Conservation (phyloP, 352 stramenopile genomes). For the Phytophthora litchii region DNA sequence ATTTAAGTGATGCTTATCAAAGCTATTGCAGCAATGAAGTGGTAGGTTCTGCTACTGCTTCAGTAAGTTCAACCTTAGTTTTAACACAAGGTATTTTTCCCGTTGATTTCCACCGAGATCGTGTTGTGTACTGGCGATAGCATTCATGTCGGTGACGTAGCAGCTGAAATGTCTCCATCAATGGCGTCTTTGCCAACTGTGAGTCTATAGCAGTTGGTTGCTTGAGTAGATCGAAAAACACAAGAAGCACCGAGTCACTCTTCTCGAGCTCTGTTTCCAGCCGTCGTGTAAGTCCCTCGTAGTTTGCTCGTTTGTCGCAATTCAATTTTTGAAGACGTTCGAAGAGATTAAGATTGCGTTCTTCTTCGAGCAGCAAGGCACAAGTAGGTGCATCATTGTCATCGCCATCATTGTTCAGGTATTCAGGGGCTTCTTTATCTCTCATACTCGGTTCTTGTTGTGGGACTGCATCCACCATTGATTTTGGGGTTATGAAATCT, state of each 20-base stretch:
- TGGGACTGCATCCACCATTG: background rate
- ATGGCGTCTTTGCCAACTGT: background rate
- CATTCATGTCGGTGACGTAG: slow-evolving; percentile 64
- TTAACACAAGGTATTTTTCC: slow-evolving; percentile 4
- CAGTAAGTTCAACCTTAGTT: slow-evolving; percentile 12
- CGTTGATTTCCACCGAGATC: slow-evolving; percentile 49
- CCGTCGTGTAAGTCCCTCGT: slow-evolving; percentile 30
- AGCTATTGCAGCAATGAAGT: background rate
- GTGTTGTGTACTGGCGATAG: slow-evolving; percentile 46
- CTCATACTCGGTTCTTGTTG: background rate
- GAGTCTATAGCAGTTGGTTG: background rate
- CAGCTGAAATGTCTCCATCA: slow-evolving; percentile 31
- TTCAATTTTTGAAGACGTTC: slow-evolving; percentile 43
- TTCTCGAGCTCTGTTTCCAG: slow-evolving; percentile 51
- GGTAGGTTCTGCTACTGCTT: slow-evolving; percentile 7
- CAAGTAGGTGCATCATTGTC: slow-evolving; percentile 35
- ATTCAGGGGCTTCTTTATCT: background rate
- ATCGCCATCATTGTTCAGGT: slow-evolving; percentile 17
- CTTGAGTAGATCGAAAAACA: slow-evolving; percentile 47
- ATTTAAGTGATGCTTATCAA: background rate
- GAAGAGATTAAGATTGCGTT: slow-evolving; percentile 54
- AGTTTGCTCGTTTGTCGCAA: slow-evolving; percentile 9
- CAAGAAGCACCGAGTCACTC: slow-evolving; percentile 46
- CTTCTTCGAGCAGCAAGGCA: slow-evolving; percentile 60
- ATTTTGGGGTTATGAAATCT: background rate